phyloP scores from a whole-genome alignment of 2,329 filamentous ascomycete species.

The Lithohypha guttulata region DNA sequence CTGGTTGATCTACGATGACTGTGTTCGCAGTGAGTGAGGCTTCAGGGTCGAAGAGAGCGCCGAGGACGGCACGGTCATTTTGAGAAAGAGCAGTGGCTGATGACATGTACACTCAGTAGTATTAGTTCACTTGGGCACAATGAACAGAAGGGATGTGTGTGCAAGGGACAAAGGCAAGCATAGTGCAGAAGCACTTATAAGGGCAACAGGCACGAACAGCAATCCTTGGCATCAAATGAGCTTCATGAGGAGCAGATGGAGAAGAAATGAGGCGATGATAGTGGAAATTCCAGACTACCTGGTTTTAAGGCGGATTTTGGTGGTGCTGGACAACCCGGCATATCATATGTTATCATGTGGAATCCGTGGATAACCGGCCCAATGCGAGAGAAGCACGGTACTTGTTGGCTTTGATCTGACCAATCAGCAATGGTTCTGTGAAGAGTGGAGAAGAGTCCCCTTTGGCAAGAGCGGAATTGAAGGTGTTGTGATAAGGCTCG shows the following conservation, averaged over 20 bases:
- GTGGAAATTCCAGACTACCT: constrained; percentile 7
- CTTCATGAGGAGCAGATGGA: neutral
- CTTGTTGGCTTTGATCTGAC: neutral
- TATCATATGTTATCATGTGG: too few relatives aligned
- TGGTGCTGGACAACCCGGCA: too few relatives aligned
- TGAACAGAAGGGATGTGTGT: too few relatives aligned
- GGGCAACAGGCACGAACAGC: neutral
- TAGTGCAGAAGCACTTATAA: too few relatives aligned
- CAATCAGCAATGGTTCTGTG: neutral
- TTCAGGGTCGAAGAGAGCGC: constrained; percentile 38
- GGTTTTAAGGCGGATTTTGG: too few relatives aligned
- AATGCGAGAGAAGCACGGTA: too few relatives aligned
- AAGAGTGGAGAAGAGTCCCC: neutral
- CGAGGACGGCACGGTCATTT: constrained; percentile 36
- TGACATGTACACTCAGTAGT: constrained; percentile 9
- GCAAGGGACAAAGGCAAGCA: neutral
- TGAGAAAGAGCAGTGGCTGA: constrained; percentile 24
- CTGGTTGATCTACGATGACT: constrained; percentile 23
- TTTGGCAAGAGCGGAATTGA: neutral
- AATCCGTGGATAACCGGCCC: too few relatives aligned
- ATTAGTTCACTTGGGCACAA: too few relatives aligned
- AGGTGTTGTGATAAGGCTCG: neutral
- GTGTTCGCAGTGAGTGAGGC: constrained; percentile 28
- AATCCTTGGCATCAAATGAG: neutral
- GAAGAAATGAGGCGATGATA: neutral